These are phyloP conservation scores for Batkoa obscura DNA, from an alignment of 371 early-diverging fungal genomes.

Conservation along the genomic window DNA sequence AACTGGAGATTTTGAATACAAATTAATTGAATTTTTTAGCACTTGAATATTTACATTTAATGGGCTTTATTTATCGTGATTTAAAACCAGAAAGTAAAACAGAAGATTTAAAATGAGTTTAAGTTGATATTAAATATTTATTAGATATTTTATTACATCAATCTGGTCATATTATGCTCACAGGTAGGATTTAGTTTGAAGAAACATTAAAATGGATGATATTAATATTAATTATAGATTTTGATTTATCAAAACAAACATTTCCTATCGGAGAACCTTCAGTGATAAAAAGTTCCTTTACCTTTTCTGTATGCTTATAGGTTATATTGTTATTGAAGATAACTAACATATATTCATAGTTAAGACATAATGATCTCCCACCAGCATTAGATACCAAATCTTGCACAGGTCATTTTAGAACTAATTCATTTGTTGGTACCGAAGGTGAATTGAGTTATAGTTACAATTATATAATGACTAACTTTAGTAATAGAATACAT, in stretches of 20 bases:
- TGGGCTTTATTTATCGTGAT: slow-evolving; percentile 95
- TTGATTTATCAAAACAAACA: slow-evolving; percentile 85
- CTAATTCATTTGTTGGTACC: slow-evolving; percentile 94
- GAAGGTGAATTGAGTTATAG: slow-evolving; percentile 30
- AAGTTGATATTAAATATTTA: neutral
- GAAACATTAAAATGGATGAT: too few relatives aligned
- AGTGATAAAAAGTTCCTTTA: slow-evolving; percentile 32
- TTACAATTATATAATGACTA: neutral
- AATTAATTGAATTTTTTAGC: slow-evolving; percentile 19
- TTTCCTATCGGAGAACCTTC: slow-evolving; percentile 50
- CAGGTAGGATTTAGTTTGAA: slow-evolving; percentile 13
- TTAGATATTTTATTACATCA: slow-evolving; percentile 79
- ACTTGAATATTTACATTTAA: slow-evolving; percentile 89
- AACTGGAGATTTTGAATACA: too few relatives aligned
- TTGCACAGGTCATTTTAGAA: slow-evolving; percentile 66
- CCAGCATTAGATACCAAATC: slow-evolving; percentile 64
- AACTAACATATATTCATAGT: neutral
- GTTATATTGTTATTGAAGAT: neutral
- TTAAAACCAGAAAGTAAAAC: slow-evolving; percentile 96
- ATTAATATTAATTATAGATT: slow-evolving; percentile 27
- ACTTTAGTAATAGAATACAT: neutral
- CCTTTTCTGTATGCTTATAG: slow-evolving; percentile 14
- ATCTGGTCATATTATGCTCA: slow-evolving; percentile 90
- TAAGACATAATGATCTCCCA: slow-evolving; percentile 14
- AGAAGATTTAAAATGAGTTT: neutral